A percentile compares a stretch with the other conserved stretches of the same genome.
Conservation (phyloP, 129 eudicot genomes). For the Flaveria brownii region DNA sequence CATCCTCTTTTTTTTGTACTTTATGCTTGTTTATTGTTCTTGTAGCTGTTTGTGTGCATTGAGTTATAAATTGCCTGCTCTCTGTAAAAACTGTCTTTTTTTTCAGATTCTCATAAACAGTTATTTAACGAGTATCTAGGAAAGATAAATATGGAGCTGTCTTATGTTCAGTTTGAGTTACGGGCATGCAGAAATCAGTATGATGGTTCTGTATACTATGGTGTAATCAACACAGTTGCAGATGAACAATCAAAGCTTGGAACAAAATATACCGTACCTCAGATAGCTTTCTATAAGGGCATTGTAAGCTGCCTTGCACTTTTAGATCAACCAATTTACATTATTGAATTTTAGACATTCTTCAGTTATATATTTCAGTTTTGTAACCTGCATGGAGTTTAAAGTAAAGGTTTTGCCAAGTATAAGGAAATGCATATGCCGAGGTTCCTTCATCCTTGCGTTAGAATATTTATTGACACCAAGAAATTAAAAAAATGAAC, state of each 20-base stretch:
- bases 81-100: neutral
- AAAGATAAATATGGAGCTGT: slow-evolving; percentile 67
- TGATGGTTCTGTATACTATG: slow-evolving; percentile 71
- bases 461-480: slow-evolving; percentile 14
- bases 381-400: neutral
- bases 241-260: slow-evolving; percentile 98
- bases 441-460: neutral
- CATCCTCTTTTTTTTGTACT: neutral
- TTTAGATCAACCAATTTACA: neutral
- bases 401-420: neutral
- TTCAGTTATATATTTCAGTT: neutral
- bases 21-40: neutral
- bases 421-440: neutral
- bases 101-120: slow-evolving; percentile 49
- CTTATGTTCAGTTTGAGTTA: slow-evolving; percentile 76
- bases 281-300: slow-evolving; percentile 85
- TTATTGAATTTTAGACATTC: neutral
- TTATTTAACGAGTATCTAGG: slow-evolving; percentile 69
- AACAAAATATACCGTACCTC: slow-evolving; percentile 78
- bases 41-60: slow-evolving; percentile 15
- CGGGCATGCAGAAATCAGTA: slow-evolving; percentile 87
- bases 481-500: slow-evolving; percentile 6
- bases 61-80: slow-evolving; percentile 6
- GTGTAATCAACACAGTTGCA: slow-evolving; percentile 78
- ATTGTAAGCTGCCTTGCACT: slow-evolving; percentile 55